A percentile compares a stretch with the other conserved stretches of the same genome.
Evolutionary conservation across 202 grass and related monocot species (phyloP).

Genomic region (Hordeum pubiflorum): DNA sequence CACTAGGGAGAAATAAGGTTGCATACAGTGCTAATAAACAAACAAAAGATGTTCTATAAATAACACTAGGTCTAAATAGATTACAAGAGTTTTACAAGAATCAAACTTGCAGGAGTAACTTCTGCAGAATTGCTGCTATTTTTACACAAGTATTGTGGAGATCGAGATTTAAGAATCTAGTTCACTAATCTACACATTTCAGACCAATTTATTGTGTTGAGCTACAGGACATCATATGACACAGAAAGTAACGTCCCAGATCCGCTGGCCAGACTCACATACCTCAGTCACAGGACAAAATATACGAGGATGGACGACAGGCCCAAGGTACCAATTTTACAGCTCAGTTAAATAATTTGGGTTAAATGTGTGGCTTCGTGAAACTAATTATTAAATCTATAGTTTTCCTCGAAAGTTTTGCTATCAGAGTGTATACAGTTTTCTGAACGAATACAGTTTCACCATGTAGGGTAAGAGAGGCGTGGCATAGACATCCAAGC

Average conservation of each 20-base stretch:
- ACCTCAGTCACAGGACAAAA: background rate
- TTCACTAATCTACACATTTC: background rate
- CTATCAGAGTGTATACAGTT: background rate
- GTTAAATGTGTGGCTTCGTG: background rate
- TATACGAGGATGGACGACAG: background rate
- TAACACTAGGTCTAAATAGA: background rate
- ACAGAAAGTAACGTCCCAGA: background rate
- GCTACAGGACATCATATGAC: background rate
- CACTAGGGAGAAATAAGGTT: background rate
- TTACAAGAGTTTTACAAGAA: background rate
- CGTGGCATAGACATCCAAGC: background rate
- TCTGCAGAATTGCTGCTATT: background rate
- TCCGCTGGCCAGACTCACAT: background rate
- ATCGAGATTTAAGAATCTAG: background rate
- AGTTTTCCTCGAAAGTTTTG: background rate
- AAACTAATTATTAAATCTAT: background rate
- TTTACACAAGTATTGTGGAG: background rate
- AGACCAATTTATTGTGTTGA: background rate
- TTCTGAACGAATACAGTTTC: background rate
- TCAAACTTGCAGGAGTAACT: background rate
- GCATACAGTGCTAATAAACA: background rate
- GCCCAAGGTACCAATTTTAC: background rate
- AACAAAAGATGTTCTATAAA: background rate
- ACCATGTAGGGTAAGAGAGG: background rate
- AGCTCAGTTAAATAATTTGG: background rate